Percentiles rank a stretch among this genome's conserved stretches.
These are phyloP conservation scores for Candolleomyces efflorescens DNA, from an alignment of 768 basidiomycete species.

Conservation along the genomic window DNA sequence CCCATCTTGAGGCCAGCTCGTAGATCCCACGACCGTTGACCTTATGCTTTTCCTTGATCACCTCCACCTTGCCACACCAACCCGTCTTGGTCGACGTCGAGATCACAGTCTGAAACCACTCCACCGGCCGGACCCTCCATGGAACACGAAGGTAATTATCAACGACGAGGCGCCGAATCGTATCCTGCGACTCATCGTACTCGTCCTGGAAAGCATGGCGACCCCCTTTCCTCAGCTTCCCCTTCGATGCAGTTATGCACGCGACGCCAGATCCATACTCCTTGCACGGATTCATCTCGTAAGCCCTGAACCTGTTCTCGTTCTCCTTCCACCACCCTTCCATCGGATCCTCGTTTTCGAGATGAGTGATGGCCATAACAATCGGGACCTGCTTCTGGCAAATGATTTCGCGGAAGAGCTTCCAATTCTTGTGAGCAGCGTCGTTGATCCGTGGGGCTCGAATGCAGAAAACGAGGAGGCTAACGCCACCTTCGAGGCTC, in stretches of 20 bases:
- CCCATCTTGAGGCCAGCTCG: no score
- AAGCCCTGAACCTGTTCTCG: slow-evolving; percentile 20
- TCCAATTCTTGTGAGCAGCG: slow-evolving; percentile 32
- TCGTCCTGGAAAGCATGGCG: neutral
- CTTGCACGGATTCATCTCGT: slow-evolving; percentile 18
- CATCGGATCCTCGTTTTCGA: slow-evolving; percentile 12
- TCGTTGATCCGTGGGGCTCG: slow-evolving; percentile 33
- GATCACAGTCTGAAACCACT: neutral
- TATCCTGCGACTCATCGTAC: neutral
- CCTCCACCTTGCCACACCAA: no score
- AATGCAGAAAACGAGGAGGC: slow-evolving; percentile 37
- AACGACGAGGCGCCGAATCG: neutral
- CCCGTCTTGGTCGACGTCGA: neutral
- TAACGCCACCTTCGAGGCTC: slow-evolving; percentile 30
- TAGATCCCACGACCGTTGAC: no score
- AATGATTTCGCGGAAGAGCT: slow-evolving; percentile 33
- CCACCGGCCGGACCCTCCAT: neutral
- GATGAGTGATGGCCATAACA: slow-evolving; percentile 31
- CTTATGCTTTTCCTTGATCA: no score
- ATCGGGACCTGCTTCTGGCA: slow-evolving; percentile 35
- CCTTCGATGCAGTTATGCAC: slow-evolving; percentile 34
- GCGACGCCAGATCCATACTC: slow-evolving; percentile 20
- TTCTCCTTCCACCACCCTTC: slow-evolving; percentile 28
- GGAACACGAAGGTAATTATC: neutral
- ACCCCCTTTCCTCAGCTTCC: slow-evolving; percentile 11